Percentiles rank a stretch among this genome's conserved stretches.
Evolutionary conservation across 2,329 filamentous ascomycete genomes (phyloP).

Genomic region (Phaeosphaeria sp.): DNA sequence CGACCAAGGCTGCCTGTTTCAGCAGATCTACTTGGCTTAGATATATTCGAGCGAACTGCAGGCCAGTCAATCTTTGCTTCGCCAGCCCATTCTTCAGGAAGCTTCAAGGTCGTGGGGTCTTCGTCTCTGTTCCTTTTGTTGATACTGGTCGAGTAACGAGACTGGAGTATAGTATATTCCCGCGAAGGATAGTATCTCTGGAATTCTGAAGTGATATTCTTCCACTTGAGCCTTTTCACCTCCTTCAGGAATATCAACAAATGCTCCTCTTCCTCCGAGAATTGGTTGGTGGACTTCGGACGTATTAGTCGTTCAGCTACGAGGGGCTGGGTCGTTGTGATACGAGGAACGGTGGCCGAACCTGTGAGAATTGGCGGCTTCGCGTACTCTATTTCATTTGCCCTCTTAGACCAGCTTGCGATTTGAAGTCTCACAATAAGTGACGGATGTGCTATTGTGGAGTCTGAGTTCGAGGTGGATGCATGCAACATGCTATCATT

Average conservation of each 20-base stretch:
- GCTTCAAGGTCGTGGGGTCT: constrained; percentile 26
- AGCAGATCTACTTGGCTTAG: constrained; percentile 7
- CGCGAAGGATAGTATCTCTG: constrained; percentile 42
- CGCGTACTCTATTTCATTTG: too few species aligned
- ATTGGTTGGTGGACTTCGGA: constrained; percentile 1
- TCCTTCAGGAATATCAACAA: constrained; percentile 52
- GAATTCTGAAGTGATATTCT: constrained; percentile 39
- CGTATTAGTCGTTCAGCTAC: not conserved
- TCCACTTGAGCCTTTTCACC: constrained; percentile 46
- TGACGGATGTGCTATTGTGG: too few species aligned
- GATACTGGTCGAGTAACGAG: constrained; percentile 32
- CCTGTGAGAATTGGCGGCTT: not conserved
- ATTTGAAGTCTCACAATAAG: too few species aligned
- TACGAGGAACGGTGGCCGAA: not conserved
- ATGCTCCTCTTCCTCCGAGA: constrained; percentile 33
- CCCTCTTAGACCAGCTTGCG: too few species aligned
- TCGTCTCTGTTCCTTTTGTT: constrained; percentile 35
- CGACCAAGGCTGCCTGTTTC: not conserved
- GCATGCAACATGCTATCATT: not conserved
- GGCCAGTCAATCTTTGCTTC: constrained; percentile 35
- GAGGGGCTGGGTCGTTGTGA: not conserved
- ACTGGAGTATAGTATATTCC: constrained; percentile 29
- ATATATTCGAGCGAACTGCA: constrained; percentile 14
- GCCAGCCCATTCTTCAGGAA: constrained; percentile 34
- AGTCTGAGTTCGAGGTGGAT: too few species aligned